These are phyloP conservation scores for Canavalia gladiata DNA, from an alignment of 306 rosid species.

Conservation along the genomic window DNA sequence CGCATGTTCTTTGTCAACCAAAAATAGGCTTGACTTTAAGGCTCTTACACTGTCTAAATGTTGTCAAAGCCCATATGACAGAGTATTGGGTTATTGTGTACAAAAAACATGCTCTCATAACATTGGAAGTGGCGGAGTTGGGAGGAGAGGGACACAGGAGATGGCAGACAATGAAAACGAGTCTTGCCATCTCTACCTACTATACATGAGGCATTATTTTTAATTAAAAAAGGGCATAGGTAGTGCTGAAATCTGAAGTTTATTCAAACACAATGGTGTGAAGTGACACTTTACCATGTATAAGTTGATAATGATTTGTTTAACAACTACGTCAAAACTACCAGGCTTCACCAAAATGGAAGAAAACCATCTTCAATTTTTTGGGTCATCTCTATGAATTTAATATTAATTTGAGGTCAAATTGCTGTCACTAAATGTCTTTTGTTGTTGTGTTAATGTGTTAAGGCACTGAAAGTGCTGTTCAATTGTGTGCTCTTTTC, in stretches of 20 bases:
- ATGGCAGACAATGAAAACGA: conserved; percentile 2
- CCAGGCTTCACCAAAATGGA: not conserved
- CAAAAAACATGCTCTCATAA: not conserved
- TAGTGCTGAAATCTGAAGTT: not conserved
- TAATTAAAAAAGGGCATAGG: not conserved
- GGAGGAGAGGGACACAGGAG: not conserved
- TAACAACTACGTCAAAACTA: not conserved
- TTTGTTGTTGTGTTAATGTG: not conserved
- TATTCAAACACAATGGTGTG: not conserved
- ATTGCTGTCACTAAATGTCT: not conserved
- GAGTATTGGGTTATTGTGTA: not conserved
- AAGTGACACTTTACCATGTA: not conserved
- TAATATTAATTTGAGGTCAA: not conserved
- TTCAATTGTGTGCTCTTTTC: not conserved
- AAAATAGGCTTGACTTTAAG: not conserved
- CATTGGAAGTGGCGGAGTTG: conserved; percentile 12
- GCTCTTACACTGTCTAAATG: not conserved
- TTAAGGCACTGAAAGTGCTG: not conserved
- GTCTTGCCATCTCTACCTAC: conserved; percentile 4
- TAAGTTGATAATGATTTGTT: not conserved
- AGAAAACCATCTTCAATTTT: not conserved
- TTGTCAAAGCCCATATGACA: not conserved
- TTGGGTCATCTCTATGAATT: not conserved
- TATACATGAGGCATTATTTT: not conserved
- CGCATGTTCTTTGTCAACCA: not conserved